Conservation (phyloP, 495 filamentous ascomycete genomes). For the Cenococcum geophilum region DNA sequence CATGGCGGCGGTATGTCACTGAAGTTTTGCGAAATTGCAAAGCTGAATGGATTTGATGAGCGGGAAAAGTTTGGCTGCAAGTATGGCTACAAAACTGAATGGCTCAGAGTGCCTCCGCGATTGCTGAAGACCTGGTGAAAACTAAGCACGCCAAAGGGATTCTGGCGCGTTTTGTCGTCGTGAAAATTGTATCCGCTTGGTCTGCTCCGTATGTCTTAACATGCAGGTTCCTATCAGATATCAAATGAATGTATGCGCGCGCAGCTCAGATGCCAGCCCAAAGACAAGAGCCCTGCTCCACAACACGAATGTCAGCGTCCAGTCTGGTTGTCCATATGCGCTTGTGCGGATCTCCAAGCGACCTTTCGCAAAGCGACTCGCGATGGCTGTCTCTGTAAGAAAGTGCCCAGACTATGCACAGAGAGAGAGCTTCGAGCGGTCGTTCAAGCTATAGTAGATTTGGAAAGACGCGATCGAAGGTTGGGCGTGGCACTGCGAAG, state of each 20-base stretch:
- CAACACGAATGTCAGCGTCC: slow-evolving; percentile 9
- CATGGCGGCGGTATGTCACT: slow-evolving; percentile 48
- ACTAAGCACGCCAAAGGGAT: not conserved
- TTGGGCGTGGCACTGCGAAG: too few species aligned
- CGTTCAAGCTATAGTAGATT: too few species aligned
- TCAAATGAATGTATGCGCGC: not conserved
- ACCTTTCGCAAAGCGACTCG: not conserved
- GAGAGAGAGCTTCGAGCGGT: not conserved
- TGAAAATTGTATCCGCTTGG: not conserved
- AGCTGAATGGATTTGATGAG: not conserved
- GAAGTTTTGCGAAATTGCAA: not conserved
- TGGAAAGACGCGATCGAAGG: too few species aligned
- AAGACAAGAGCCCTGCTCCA: slow-evolving; percentile 11
- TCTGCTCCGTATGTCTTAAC: not conserved
- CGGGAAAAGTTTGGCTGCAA: not conserved
- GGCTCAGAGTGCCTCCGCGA: too few species aligned
- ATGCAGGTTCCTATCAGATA: not conserved
- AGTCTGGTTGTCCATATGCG: slow-evolving; percentile 17
- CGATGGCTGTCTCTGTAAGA: not conserved
- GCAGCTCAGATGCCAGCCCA: not conserved
- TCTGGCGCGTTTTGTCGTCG: not conserved
- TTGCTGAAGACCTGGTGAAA: not conserved
- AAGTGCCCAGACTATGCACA: not conserved
- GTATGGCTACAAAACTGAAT: too few species aligned
- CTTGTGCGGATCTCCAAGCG: not conserved